These are phyloP conservation scores for Stachybotrys elegans DNA, from an alignment of 2,329 filamentous ascomycete species.

Conservation along the genomic window DNA sequence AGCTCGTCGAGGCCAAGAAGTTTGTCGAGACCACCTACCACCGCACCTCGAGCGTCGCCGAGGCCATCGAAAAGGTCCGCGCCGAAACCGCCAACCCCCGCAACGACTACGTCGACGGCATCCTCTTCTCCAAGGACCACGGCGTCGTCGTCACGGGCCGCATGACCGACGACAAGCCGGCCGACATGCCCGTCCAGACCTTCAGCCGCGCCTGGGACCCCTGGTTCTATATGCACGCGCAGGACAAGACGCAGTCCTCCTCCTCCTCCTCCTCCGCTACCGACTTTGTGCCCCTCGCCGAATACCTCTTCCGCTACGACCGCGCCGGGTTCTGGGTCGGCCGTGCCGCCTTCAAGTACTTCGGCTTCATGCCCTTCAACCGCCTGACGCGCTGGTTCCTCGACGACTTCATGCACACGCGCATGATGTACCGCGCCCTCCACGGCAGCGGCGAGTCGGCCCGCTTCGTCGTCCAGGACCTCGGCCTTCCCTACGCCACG, in stretches of 20 bases:
- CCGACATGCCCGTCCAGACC: slow-evolving; percentile 40
- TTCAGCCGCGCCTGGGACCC: slow-evolving; percentile 58
- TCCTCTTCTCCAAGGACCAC: slow-evolving; percentile 56
- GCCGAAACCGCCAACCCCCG: slow-evolving; percentile 36
- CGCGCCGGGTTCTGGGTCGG: slow-evolving; percentile 73
- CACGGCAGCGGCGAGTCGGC: slow-evolving; percentile 62
- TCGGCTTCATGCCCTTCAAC: slow-evolving; percentile 59
- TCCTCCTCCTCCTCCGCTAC: slow-evolving; percentile 14
- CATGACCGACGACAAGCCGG: slow-evolving; percentile 49
- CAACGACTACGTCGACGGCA: slow-evolving; percentile 70
- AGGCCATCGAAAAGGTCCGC: slow-evolving; percentile 43
- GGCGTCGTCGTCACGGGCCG: slow-evolving; percentile 64
- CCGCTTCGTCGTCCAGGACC: slow-evolving; percentile 64
- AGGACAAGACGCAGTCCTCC: slow-evolving; percentile 33
- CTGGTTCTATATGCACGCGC: slow-evolving; percentile 73
- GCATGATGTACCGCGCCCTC: slow-evolving; percentile 68
- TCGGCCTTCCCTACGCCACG: slow-evolving; percentile 51
- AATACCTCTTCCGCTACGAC: slow-evolving; percentile 75
- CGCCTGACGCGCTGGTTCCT: slow-evolving; percentile 61
- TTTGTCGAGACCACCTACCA: slow-evolving; percentile 62
- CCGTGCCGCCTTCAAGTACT: slow-evolving; percentile 61
- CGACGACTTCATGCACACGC: slow-evolving; percentile 68
- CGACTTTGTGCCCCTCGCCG: slow-evolving; percentile 57
- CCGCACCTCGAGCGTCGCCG: slow-evolving; percentile 41
- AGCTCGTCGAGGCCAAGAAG: slow-evolving; percentile 52